phyloP scores from a whole-genome alignment of 768 basidiomycete species.

The Rhodotorula toruloides region DNA sequence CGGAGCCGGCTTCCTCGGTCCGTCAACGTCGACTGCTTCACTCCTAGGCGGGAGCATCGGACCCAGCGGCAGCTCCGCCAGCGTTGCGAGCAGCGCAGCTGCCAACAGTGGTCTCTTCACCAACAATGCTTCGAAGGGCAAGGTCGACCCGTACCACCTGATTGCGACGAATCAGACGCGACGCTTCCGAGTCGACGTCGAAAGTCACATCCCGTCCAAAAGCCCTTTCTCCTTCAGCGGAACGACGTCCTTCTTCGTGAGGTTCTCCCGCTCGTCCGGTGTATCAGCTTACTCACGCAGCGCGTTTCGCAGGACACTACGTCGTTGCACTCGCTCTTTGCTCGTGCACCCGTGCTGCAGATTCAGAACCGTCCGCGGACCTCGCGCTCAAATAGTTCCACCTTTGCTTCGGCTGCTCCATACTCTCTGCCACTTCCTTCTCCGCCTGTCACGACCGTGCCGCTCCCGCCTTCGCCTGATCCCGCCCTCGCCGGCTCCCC shows the following conservation, averaged over 20 bases:
- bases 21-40: conserved; percentile 8
- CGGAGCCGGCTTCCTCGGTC: conserved; percentile 48
- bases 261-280: too few relatives aligned
- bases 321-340: conserved; percentile 43
- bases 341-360: conserved; percentile 42
- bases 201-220: conserved; percentile 43
- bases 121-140: conserved; percentile 57
- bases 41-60: conserved; percentile 11
- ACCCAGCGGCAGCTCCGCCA: conserved; percentile 10
- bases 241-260: conserved; percentile 43
- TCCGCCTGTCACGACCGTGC: background rate
- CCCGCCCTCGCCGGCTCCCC: conserved; percentile 17
- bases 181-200: conserved; percentile 41
- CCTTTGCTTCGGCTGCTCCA: background rate
- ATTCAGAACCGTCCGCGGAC: conserved; percentile 30
- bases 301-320: conserved; percentile 37
- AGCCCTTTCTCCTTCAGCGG: conserved; percentile 47
- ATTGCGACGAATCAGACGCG: conserved; percentile 57
- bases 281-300: too few relatives aligned
- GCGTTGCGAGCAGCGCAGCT: background rate
- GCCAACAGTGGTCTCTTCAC: conserved; percentile 42
- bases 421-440: background rate
- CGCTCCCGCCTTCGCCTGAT: background rate
- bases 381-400: conserved; percentile 1
- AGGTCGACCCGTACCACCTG: conserved; percentile 86